A percentile compares a stretch with the other conserved stretches of the same genome.
Conservation (phyloP, 441 rosid genomes). For the Kokia cookei region DNA sequence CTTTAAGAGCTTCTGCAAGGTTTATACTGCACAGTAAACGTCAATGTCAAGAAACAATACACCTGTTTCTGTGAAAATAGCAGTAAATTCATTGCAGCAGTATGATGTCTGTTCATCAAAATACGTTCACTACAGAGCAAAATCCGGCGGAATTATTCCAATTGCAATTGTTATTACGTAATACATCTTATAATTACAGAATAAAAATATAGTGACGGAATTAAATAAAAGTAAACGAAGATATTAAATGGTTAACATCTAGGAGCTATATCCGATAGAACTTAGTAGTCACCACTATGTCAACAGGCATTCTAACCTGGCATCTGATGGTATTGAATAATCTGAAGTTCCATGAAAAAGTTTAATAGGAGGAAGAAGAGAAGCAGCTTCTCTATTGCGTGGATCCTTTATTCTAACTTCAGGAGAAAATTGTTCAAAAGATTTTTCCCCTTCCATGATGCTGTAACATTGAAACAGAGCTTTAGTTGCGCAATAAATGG, state of each 20-base stretch:
- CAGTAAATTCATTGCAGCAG: neutral
- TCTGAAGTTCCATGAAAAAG: constrained; percentile 72
- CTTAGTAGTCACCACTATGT: neutral
- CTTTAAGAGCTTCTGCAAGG: constrained; percentile 42
- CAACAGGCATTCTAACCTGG: constrained; percentile 40
- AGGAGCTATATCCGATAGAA: neutral
- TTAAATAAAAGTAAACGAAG: constrained; percentile 5
- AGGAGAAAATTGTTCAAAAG: constrained; percentile 52
- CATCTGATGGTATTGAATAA: constrained; percentile 60
- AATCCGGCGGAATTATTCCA: neutral
- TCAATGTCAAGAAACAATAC: constrained; percentile 1
- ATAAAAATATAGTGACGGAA: neutral
- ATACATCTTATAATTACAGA: neutral
- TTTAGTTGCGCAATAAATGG: neutral
- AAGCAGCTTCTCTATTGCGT: constrained; percentile 29
- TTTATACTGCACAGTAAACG: constrained; percentile 35
- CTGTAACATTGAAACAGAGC: constrained; percentile 22
- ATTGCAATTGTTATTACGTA: neutral
- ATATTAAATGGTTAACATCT: neutral
- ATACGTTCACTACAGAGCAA: neutral
- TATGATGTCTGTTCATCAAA: neutral
- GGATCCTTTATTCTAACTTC: constrained; percentile 45
- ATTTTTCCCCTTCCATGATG: constrained; percentile 76
- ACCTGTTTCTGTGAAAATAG: neutral
- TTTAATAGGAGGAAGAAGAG: constrained; percentile 47